Conservation (phyloP, 352 stramenopile species). For the Thraustochytrium sp. region DNA sequence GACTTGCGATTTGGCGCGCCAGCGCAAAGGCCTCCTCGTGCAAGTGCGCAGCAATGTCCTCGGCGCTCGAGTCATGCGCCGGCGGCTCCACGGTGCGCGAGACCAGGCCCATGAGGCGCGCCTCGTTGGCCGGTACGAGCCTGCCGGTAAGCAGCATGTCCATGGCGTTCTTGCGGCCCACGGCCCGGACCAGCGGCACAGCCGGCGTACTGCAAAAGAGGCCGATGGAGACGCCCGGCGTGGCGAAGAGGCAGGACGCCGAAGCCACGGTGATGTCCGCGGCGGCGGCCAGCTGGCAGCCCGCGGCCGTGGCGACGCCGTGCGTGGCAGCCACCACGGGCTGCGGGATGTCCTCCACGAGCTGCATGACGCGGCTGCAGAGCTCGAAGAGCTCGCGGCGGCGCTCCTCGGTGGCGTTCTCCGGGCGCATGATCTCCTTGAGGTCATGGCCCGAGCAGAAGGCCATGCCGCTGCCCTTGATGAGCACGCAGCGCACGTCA, state of each 20-base stretch:
- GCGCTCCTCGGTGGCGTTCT: background rate
- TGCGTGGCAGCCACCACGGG: conserved; percentile 58
- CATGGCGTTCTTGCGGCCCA: conserved; percentile 58
- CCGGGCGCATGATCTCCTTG: conserved; percentile 54
- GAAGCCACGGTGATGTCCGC: conserved; percentile 58
- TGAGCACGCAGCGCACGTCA: conserved; percentile 52
- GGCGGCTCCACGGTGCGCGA: conserved; percentile 50
- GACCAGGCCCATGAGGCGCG: conserved; percentile 54
- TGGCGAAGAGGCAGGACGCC: conserved; percentile 53
- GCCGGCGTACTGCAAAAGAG: conserved; percentile 63
- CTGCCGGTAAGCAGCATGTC: conserved; percentile 62
- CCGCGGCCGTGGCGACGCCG: conserved; percentile 59
- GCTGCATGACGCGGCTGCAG: conserved; percentile 58
- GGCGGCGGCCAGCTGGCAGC: conserved; percentile 60
- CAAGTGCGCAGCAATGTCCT: conserved; percentile 6
- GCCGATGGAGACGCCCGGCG: conserved; percentile 60
- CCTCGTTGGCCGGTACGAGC: conserved; percentile 55
- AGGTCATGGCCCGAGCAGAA: conserved; percentile 63
- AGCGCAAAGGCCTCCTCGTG: background rate
- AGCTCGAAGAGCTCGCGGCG: conserved; percentile 47
- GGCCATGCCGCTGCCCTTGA: conserved; percentile 53
- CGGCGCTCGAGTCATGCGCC: background rate
- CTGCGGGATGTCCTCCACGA: conserved; percentile 52
- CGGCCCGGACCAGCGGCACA: conserved; percentile 54
- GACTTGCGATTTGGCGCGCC: conserved; percentile 17